These are phyloP conservation scores for Malassezia furfur DNA, from an alignment of 1,284 basidiomycete species.

Conservation along the genomic window DNA sequence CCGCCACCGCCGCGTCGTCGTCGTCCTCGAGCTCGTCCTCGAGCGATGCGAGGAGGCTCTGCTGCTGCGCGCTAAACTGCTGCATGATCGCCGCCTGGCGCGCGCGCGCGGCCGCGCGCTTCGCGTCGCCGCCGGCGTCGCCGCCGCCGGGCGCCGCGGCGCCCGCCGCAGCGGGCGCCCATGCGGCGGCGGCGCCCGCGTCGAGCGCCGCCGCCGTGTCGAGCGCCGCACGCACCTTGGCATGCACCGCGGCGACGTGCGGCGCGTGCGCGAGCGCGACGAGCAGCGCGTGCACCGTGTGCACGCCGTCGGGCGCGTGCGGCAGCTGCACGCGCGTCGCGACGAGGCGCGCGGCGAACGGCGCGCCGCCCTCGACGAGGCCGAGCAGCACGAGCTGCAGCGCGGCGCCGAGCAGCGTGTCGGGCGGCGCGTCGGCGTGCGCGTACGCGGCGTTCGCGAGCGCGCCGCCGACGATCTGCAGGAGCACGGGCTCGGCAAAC, in stretches of 20 bases:
- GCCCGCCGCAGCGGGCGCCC: constrained; percentile 14
- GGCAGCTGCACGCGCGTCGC: not conserved
- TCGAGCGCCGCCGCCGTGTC: constrained; percentile 21
- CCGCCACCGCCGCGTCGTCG: constrained; percentile 27
- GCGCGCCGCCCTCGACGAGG: constrained; percentile 24
- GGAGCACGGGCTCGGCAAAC: constrained; percentile 21
- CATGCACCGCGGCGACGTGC: constrained; percentile 27
- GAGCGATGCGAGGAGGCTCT: constrained; percentile 35
- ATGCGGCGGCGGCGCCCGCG: constrained; percentile 7
- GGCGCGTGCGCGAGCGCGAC: constrained; percentile 27
- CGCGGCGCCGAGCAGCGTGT: constrained; percentile 78
- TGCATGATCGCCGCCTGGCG: constrained; percentile 46
- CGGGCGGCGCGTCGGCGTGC: constrained; percentile 46
- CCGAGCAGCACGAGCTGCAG: constrained; percentile 55
- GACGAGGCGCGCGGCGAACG: constrained; percentile 20
- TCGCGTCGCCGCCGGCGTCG: constrained; percentile 25
- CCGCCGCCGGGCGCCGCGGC: not conserved
- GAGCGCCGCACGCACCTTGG: constrained; percentile 33
- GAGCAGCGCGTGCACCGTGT: constrained; percentile 17
- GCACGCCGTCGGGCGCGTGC: not conserved
- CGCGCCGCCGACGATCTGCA: constrained; percentile 29
- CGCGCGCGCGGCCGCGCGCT: constrained; percentile 35
- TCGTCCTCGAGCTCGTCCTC: constrained; percentile 38
- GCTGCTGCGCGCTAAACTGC: constrained; percentile 44
- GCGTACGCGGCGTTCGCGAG: constrained; percentile 21